Percentiles rank a stretch among this genome's conserved stretches.
phyloP scores from a whole-genome alignment of 2,329 filamentous ascomycete genomes.

The Elsinoe ampelina region DNA sequence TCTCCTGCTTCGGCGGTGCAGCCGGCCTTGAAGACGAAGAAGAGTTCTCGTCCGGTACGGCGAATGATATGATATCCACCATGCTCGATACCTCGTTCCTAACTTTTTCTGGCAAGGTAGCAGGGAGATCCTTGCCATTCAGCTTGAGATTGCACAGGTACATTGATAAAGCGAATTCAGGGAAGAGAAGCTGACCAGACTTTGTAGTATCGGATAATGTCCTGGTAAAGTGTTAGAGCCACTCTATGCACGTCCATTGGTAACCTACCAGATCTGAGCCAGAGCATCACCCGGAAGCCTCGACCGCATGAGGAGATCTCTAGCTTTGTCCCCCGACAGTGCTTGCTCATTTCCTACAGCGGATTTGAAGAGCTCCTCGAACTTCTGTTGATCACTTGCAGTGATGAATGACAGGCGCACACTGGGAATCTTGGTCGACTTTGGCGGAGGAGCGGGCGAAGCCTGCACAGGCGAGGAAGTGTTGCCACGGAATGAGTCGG shows the following conservation, averaged over 20 bases:
- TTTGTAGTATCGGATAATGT: conserved; percentile 91
- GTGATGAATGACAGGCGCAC: conserved; percentile 95
- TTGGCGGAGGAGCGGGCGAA: conserved; percentile 48
- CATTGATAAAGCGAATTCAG: conserved; percentile 96
- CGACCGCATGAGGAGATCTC: conserved; percentile 79
- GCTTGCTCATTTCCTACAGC: conserved; percentile 77
- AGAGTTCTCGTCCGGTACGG: conserved; percentile 61
- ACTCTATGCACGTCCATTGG: neutral
- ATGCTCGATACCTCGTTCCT: conserved; percentile 98
- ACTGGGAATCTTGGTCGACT: conserved; percentile 75
- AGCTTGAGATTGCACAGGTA: conserved; percentile 93
- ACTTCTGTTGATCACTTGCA: conserved; percentile 87
- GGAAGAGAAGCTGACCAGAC: conserved; percentile 90
- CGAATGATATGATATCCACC: conserved; percentile 98
- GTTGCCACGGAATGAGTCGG: conserved; percentile 48
- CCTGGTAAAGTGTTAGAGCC: neutral
- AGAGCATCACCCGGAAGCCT: conserved; percentile 78
- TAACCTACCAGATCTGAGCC: conserved; percentile 73
- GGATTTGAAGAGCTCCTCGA: conserved; percentile 95
- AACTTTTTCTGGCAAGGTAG: conserved; percentile 68
- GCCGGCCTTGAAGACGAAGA: conserved; percentile 28
- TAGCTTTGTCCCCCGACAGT: conserved; percentile 84
- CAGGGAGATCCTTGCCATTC: conserved; percentile 73
- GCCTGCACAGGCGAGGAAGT: conserved; percentile 45
- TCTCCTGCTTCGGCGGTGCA: conserved; percentile 52